These are phyloP conservation scores for Penicillium roqueforti DNA, from an alignment of 495 filamentous ascomycete species.

Conservation along the genomic window DNA sequence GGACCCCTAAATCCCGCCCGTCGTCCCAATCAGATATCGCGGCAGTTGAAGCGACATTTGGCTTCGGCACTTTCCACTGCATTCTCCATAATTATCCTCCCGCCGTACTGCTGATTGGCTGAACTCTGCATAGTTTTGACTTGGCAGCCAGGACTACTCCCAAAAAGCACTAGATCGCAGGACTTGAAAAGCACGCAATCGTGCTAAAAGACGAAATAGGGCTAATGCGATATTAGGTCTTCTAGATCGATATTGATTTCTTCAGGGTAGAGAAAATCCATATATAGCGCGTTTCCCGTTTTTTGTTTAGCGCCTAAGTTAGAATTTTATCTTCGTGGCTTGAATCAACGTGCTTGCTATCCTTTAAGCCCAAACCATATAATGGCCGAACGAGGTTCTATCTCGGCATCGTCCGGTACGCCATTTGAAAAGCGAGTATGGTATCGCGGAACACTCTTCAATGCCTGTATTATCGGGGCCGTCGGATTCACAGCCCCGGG, in stretches of 20 bases:
- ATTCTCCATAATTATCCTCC: background rate
- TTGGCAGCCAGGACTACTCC: background rate
- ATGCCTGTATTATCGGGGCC: constrained; percentile 44
- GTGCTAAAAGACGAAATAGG: background rate
- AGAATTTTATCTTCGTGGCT: background rate
- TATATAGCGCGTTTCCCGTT: background rate
- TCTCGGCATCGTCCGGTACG: constrained; percentile 4
- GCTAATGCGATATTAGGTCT: background rate
- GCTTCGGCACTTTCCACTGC: background rate
- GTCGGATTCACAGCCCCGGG: constrained; percentile 38
- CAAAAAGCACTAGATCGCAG: background rate
- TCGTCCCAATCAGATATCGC: background rate
- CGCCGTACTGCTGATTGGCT: background rate
- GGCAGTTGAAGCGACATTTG: background rate
- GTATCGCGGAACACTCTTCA: constrained; percentile 58
- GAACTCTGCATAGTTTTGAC: background rate
- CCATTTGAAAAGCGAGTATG: constrained; percentile 33
- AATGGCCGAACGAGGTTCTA: constrained; percentile 4
- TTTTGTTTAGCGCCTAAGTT: background rate
- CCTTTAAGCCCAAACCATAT: background rate
- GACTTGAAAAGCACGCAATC: constrained; percentile 6
- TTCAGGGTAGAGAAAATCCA: background rate
- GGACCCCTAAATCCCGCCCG: background rate
- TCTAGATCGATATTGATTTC: background rate
- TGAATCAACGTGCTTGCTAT: background rate